Evolutionary conservation across 495 filamentous ascomycete species (phyloP), one percentile per base, ranked within the genome.

Genomic region (Chaetomium fimeti): DNA sequence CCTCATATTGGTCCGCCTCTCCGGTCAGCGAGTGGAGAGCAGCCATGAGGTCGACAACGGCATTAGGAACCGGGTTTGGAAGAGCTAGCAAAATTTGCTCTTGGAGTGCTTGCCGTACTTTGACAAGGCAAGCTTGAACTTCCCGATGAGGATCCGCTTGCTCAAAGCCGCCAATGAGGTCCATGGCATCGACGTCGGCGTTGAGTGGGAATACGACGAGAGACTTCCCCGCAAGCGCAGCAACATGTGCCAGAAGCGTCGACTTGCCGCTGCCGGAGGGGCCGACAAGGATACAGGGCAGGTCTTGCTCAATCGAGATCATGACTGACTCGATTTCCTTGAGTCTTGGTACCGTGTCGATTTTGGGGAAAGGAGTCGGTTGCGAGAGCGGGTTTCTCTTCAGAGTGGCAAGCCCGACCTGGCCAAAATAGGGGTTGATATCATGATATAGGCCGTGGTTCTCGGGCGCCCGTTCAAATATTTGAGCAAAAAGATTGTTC

Each of bases 131-230:
- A 60, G 67, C 77, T 70, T 84, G 85, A 20, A 87, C 74, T 53
- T 87, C 85, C 53, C 93, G 84, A 36, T 86, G 78, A 56, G 91
- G 83, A 73, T 98, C 92, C 40, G 91, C 87, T 76, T 99, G 95
- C 71, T 98, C 95, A 71, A 95, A 99, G 0, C 94, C 92, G 67
- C 95, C 95, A 58, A 99, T 89, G 25, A 99, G 82, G 71, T 99
- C 95, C 86, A 93, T 97, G 18, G 93, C 91, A 75, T 99, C 95
- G 55, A 93, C 90, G 66, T 98, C 95, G 5, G 91, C 85, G 74
- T 95, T 97, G 68, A 98, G 80, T 13, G 92, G 85, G 60, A 97
- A 87, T 48, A 89, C 88, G 48, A 90, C 82, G 15, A 97, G 76
- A 6, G 84, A 77, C 47, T 87, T 88, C 28, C 94, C 93, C 60